Conservation (phyloP, 768 basidiomycete species). For the Cyclocybe cylindracea region DNA sequence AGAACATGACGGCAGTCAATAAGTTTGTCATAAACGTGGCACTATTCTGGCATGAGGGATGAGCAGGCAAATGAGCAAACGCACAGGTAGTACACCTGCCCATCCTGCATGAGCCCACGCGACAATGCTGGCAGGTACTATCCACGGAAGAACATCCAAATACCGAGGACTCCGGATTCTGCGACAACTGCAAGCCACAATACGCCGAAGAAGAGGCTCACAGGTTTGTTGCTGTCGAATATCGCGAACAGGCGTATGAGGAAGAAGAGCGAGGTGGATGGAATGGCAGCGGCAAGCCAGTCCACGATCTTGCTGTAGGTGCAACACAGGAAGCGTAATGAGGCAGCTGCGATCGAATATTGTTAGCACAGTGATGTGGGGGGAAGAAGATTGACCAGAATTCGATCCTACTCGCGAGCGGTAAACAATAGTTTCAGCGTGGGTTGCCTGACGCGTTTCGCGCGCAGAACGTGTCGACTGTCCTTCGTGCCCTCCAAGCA, state of each 20-base stretch:
- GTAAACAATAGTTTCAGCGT: too few relatives aligned
- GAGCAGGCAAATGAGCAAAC: neutral
- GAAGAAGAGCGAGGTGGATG: slow-evolving; percentile 21
- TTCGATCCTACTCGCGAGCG: too few relatives aligned
- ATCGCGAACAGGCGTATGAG: slow-evolving; percentile 20
- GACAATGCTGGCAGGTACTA: slow-evolving; percentile 22
- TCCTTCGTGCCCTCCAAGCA: too few relatives aligned
- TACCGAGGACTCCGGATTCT: slow-evolving; percentile 16
- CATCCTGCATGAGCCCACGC: slow-evolving; percentile 22
- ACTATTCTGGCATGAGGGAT: neutral
- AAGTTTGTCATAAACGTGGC: slow-evolving; percentile 1
- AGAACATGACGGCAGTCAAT: neutral
- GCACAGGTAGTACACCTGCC: slow-evolving; percentile 31
- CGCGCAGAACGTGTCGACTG: too few relatives aligned
- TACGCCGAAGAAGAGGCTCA: slow-evolving; percentile 19
- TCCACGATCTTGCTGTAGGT: neutral
- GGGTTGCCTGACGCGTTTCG: too few relatives aligned
- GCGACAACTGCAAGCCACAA: slow-evolving; percentile 26
- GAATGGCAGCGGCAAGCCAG: slow-evolving; percentile 8
- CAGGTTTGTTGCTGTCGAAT: slow-evolving; percentile 12
- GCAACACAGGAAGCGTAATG: too few relatives aligned
- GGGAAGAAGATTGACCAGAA: too few relatives aligned
- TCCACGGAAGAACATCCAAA: slow-evolving; percentile 11
- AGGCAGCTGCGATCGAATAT: too few relatives aligned
- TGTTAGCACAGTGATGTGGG: too few relatives aligned